Percentiles rank a stretch among this genome's conserved stretches.
Evolutionary conservation across 2,329 filamentous ascomycete species (phyloP).

Genomic region (Atkinsonella hypoxylon): DNA sequence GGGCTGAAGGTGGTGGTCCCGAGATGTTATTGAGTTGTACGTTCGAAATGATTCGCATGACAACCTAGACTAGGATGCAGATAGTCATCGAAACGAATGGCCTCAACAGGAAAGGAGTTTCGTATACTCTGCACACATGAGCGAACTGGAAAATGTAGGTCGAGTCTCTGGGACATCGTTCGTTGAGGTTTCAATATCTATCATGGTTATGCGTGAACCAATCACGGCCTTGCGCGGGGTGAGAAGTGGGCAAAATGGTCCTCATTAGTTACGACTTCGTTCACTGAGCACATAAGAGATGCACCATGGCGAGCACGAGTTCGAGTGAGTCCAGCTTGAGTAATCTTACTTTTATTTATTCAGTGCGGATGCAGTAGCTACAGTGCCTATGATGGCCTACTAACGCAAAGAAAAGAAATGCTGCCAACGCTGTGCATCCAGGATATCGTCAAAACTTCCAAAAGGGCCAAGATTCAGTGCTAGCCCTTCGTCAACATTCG

Average conservation of each 20-base stretch:
- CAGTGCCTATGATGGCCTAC: background rate
- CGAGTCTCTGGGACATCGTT: no score
- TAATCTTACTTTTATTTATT: background rate
- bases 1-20: background rate
- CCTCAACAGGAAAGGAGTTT: background rate
- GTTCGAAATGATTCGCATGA: no score
- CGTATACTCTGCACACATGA: no score
- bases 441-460: background rate
- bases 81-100: no score
- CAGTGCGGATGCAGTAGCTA: background rate
- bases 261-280: no score
- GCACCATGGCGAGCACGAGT: no score
- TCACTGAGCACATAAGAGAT: background rate
- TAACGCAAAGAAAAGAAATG: background rate
- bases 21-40: no score
- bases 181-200: no score
- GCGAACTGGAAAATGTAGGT: no score
- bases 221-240: constrained; percentile 14
- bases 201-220: background rate
- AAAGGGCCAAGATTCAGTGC: background rate
- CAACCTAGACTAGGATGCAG: no score
- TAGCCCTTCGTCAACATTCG: background rate
- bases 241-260: background rate
- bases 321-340: background rate
- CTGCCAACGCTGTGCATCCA: background rate